Evolutionary conservation across 164 flowering plant species (phyloP), one percentile per base, ranked within the genome.

Genomic region (Liriodendron chinense): DNA sequence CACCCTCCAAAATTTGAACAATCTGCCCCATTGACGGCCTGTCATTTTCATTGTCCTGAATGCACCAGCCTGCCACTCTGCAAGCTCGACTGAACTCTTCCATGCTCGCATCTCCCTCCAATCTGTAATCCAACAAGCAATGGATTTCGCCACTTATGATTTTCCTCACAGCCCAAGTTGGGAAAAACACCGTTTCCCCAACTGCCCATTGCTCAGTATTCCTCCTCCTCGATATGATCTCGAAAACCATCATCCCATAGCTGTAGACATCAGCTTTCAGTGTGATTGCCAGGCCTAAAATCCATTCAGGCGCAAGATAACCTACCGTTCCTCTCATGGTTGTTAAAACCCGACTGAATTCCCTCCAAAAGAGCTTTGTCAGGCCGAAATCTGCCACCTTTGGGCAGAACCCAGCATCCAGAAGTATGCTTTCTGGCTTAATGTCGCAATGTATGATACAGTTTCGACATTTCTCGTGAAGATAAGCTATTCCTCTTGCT

Each of bases 291-390:
- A 79, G 71, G 3, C 86, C 86, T 1, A 83, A 79, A 65, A 82
- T 75, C 86, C 86, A 84, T 66, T 84, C 86, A 21, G 86, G 86
- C 14, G 86, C 86, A 3, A 84, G 86, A 64, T 84, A 82, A 25
- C 86, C 86, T n/a, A 76, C 71, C 6, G 84, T 84, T 57, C 86
- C 86, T 77, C 86, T 78, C 80, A 82, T 79, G 9, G 86, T 80
- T 7, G 86, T 84, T 61, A 84, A 70, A 7, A 82, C 84, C 63
- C 83, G 69, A 49, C 86, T 84, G 62, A 84, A 82, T 18, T 84
- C 84, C 4, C 81, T 71, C 1, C 84, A 81, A 28, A 84, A 18
- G 21, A 84, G 82, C 80, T 80, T 84, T 7, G 86, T 83, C 57
- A 84, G 34, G 14, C 86, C 84, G 63, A 84, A 84, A 71, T 84